Percentiles rank a stretch among this genome's conserved stretches.
Conservation (phyloP, 805 yeast species). For the Tetrapisispora arboricola region DNA sequence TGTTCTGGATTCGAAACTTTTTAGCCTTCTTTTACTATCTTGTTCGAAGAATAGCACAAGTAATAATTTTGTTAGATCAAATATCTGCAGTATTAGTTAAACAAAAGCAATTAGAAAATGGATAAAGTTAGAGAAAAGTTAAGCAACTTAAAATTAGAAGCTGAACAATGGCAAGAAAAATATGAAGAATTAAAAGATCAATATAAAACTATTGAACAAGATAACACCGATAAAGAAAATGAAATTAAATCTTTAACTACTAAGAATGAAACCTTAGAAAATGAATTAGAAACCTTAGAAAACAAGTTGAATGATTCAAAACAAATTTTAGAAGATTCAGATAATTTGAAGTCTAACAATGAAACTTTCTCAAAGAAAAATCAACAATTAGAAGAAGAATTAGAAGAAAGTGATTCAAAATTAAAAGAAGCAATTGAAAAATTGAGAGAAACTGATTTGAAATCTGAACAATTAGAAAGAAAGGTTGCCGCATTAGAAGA, state of each 20-base stretch:
- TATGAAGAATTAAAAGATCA: constrained; percentile 75
- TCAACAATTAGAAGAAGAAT: constrained; percentile 73
- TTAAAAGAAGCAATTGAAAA: constrained; percentile 88
- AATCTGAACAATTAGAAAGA: constrained; percentile 92
- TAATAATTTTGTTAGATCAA: background rate
- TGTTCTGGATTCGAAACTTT: no score
- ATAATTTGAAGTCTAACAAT: constrained; percentile 77
- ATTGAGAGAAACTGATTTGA: constrained; percentile 89
- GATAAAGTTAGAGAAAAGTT: constrained; percentile 64
- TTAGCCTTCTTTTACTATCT: no score
- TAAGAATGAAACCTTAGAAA: constrained; percentile 83
- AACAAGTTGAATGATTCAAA: constrained; percentile 33
- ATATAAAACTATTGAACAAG: constrained; percentile 88
- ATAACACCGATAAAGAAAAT: constrained; percentile 83
- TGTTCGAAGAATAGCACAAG: no score
- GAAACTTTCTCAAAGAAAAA: constrained; percentile 89
- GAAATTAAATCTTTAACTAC: constrained; percentile 87
- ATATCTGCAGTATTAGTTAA: background rate
- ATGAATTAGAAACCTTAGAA: constrained; percentile 54
- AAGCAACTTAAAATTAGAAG: constrained; percentile 82
- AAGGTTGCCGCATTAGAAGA: constrained; percentile 84
- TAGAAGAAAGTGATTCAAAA: constrained; percentile 78
- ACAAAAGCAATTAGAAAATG: constrained; percentile 27
- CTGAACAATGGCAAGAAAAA: constrained; percentile 96
- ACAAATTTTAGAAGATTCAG: constrained; percentile 85